Evolutionary conservation across 805 yeast genomes (phyloP).

Genomic region (Hanseniaspora vineae): DNA sequence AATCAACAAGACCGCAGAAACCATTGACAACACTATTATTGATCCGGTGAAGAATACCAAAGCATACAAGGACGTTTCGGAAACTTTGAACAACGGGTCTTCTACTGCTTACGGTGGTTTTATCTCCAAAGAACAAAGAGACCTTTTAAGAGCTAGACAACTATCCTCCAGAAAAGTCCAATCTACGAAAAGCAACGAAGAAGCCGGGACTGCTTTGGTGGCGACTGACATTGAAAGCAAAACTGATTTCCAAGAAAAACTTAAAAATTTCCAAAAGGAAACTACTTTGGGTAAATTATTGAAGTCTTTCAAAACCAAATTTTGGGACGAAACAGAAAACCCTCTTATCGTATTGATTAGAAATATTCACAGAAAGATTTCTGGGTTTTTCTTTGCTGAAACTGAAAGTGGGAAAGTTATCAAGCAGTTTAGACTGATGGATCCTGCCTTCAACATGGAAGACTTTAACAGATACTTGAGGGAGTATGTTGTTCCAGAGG

Average conservation of each 20-base stretch:
- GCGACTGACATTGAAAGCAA: conserved; percentile 69
- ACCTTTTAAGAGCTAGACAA: conserved; percentile 48
- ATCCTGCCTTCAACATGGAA: conserved; percentile 74
- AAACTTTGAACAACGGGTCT: conserved; percentile 86
- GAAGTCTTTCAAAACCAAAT: conserved; percentile 45
- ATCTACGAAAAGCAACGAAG: conserved; percentile 33
- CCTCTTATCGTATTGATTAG: conserved; percentile 74
- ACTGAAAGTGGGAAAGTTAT: conserved; percentile 93
- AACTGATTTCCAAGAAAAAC: conserved; percentile 51
- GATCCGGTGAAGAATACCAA: conserved; percentile 91
- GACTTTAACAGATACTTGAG: conserved; percentile 72
- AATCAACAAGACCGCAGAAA: conserved; percentile 70
- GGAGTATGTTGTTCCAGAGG: conserved; percentile 88
- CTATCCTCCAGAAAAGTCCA: conserved; percentile 7
- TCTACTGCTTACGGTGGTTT: conserved; percentile 86
- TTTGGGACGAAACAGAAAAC: conserved; percentile 89
- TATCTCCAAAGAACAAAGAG: conserved; percentile 72
- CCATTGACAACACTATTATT: conserved; percentile 68
- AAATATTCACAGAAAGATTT: conserved; percentile 64
- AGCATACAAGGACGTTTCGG: conserved; percentile 77
- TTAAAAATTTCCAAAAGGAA: conserved; percentile 45
- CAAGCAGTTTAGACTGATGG: conserved; percentile 74
- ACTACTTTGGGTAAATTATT: conserved; percentile 57
- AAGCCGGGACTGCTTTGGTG: conserved; percentile 72
- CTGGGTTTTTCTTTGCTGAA: conserved; percentile 78